Conservation (phyloP, 805 yeast species). For the Candida orba region DNA sequence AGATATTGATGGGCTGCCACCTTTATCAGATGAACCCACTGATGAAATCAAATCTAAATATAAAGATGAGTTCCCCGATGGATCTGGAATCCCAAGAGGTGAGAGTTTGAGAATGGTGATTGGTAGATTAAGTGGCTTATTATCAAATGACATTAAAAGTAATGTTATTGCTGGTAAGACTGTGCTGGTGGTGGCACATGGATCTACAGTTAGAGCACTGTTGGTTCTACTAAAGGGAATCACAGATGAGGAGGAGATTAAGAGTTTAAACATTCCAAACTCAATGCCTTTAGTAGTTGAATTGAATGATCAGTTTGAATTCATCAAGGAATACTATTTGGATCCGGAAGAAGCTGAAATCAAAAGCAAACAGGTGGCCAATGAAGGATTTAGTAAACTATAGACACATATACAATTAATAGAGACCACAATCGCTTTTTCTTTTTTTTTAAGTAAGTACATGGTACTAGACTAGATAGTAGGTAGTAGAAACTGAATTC, state of each 20-base stretch:
- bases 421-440: too few species aligned
- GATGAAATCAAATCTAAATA: slow-evolving; percentile 23
- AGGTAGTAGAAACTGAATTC: too few species aligned
- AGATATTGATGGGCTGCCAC: slow-evolving; percentile 70
- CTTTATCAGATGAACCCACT: slow-evolving; percentile 36
- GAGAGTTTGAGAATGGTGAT: slow-evolving; percentile 73
- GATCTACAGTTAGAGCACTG: slow-evolving; percentile 72
- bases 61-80: slow-evolving; percentile 22
- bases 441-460: too few species aligned
- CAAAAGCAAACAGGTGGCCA: slow-evolving; percentile 74
- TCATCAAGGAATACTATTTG: slow-evolving; percentile 54
- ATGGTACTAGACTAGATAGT: too few species aligned
- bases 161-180: slow-evolving; percentile 44
- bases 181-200: slow-evolving; percentile 71
- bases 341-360: slow-evolving; percentile 76
- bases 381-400: slow-evolving; percentile 48
- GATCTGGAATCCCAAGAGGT: slow-evolving; percentile 51
- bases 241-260: slow-evolving; percentile 61
- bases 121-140: slow-evolving; percentile 55
- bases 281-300: slow-evolving; percentile 74
- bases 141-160: slow-evolving; percentile 41
- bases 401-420: background rate
- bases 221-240: slow-evolving; percentile 61
- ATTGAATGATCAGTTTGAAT: slow-evolving; percentile 44
- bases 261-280: slow-evolving; percentile 72